phyloP scores from a whole-genome alignment of 176 grass and related monocot genomes.

The Hsuehochloa calcarea region DNA sequence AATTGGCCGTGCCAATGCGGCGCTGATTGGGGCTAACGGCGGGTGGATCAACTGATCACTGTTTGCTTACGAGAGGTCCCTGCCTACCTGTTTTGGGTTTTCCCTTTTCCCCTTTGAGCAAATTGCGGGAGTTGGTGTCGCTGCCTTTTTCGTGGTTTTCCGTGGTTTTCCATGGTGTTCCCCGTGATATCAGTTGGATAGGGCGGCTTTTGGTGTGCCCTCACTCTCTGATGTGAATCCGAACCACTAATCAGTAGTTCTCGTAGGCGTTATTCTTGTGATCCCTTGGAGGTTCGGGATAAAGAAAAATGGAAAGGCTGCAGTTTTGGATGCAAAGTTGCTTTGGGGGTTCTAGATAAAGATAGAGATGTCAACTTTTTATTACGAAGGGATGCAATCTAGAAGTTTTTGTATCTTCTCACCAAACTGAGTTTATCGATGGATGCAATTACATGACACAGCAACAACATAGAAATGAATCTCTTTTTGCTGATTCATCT shows the following conservation, averaged over 20 bases:
- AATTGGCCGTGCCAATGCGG: neutral
- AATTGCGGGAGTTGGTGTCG: conserved; percentile 30
- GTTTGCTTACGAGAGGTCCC: neutral
- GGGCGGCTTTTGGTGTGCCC: conserved; percentile 38
- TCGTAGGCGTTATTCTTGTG: conserved; percentile 43
- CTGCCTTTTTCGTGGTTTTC: conserved; percentile 17
- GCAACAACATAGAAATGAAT: neutral
- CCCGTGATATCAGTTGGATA: conserved; percentile 46
- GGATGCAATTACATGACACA: neutral
- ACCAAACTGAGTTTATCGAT: neutral
- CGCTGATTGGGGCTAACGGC: neutral
- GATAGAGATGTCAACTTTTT: neutral
- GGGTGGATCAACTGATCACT: neutral
- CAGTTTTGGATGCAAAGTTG: conserved; percentile 1
- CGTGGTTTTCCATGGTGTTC: neutral
- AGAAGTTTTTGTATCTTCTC: neutral
- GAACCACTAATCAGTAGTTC: conserved; percentile 21
- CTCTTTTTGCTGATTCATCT: neutral
- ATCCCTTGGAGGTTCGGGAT: conserved; percentile 24
- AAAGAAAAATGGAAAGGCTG: neutral
- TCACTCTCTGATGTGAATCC: conserved; percentile 56
- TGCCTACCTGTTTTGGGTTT: neutral
- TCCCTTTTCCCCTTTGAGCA: conserved; percentile 31
- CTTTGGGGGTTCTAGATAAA: neutral
- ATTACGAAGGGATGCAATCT: neutral